Percentiles rank a stretch among this genome's conserved stretches.
Evolutionary conservation across 768 basidiomycete species (phyloP).

Genomic region (Lentinula sp.): DNA sequence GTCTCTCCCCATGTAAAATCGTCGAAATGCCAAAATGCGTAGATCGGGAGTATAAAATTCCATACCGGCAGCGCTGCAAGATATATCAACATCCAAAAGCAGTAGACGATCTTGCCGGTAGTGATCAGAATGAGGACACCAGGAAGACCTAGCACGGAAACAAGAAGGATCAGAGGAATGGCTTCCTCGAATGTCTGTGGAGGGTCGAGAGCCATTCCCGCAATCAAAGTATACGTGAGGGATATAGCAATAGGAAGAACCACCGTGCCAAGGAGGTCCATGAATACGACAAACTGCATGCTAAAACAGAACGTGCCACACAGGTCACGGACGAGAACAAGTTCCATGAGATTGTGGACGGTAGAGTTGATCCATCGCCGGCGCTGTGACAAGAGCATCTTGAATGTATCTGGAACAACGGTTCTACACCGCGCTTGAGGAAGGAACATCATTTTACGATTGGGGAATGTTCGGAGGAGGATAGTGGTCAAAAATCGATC

Average conservation of each 20-base stretch:
- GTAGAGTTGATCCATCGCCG: constrained; percentile 99
- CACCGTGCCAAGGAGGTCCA: constrained; percentile 89
- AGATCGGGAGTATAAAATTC: constrained; percentile 92
- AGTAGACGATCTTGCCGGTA: constrained; percentile 90
- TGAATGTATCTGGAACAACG: constrained; percentile 93
- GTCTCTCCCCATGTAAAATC: constrained; percentile 99
- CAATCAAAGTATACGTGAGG: constrained; percentile 85
- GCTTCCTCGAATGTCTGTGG: constrained; percentile 86
- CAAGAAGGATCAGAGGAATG: constrained; percentile 86
- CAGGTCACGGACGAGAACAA: constrained; percentile 91
- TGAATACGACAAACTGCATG: constrained; percentile 99
- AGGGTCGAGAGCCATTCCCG: constrained; percentile 72
- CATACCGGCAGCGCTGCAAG: constrained; percentile 89
- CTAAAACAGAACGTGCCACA: constrained; percentile 99
- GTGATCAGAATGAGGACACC: constrained; percentile 90
- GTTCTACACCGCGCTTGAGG: constrained; percentile 95
- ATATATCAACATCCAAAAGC: constrained; percentile 98
- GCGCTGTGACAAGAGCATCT: constrained; percentile 89
- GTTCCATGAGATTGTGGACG: constrained; percentile 98
- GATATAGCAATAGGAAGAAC: constrained; percentile 92
- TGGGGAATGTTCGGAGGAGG: constrained; percentile 93
- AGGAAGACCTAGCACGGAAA: constrained; percentile 90
- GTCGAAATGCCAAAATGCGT: constrained; percentile 99
- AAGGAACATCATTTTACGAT: constrained; percentile 99
- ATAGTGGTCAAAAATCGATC: constrained; percentile 98